Percentiles rank a stretch among this genome's conserved stretches.
Conservation (phyloP, 805 yeast species). For the Komagataella kurtzmanii region DNA sequence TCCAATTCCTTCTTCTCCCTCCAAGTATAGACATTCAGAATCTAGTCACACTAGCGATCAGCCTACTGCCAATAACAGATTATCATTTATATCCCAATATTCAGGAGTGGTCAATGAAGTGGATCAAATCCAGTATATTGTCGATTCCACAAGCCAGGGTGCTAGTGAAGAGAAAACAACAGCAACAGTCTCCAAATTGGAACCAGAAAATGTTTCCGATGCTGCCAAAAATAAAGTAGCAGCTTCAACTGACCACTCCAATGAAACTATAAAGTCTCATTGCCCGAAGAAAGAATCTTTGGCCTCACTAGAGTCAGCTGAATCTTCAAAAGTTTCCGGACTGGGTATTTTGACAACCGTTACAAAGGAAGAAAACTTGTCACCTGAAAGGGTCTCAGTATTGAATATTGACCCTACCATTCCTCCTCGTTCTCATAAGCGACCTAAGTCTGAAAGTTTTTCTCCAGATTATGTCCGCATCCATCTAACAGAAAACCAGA, state of each 20-base stretch:
- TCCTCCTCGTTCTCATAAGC: neutral
- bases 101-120: slow-evolving; percentile 23
- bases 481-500: neutral
- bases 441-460: neutral
- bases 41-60: neutral
- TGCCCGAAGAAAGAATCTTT: neutral
- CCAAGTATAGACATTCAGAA: neutral
- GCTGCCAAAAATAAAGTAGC: neutral
- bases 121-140: slow-evolving; percentile 19
- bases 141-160: slow-evolving; percentile 6
- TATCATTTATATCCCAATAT: slow-evolving; percentile 19
- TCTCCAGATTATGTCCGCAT: neutral
- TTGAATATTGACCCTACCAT: neutral
- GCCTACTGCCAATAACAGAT: slow-evolving; percentile 11
- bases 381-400: neutral
- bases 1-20: neutral
- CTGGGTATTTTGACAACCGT: neutral
- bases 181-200: neutral
- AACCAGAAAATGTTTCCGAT: neutral
- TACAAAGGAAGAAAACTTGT: neutral
- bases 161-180: neutral
- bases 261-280: neutral
- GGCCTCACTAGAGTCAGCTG: neutral
- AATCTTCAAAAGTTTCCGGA: neutral
- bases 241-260: neutral